These are phyloP conservation scores for Celoporthe dispersa DNA, from an alignment of 2,329 filamentous ascomycete genomes.

Conservation along the genomic window DNA sequence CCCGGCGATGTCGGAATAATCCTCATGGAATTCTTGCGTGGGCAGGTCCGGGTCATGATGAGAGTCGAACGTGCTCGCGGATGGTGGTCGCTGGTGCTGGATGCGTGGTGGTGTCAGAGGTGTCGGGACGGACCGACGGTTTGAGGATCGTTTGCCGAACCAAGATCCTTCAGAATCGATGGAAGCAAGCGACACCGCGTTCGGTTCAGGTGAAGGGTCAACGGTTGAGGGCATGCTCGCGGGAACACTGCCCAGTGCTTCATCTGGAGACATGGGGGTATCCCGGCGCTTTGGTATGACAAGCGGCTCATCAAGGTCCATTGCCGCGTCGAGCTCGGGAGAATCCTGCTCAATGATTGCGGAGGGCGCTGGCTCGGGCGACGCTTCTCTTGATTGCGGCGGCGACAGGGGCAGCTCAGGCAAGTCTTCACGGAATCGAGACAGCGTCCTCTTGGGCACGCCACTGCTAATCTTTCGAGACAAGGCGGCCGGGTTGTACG, in stretches of 20 bases:
- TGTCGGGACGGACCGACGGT: conserved; percentile 44
- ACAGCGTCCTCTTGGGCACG: conserved; percentile 78
- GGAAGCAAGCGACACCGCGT: conserved; percentile 87
- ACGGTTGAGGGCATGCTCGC: conserved; percentile 32
- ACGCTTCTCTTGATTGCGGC: conserved; percentile 79
- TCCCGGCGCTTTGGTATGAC: conserved; percentile 33
- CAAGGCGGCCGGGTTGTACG: conserved; percentile 37
- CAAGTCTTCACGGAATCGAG: conserved; percentile 89
- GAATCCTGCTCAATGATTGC: conserved; percentile 35
- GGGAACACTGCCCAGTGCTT: conserved; percentile 10
- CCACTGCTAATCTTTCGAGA: conserved; percentile 44
- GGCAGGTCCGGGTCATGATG: conserved; percentile 55
- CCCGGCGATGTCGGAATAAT: conserved; percentile 64
- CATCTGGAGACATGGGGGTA: conserved; percentile 29
- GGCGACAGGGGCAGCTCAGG: conserved; percentile 87
- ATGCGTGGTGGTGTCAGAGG: conserved; percentile 38
- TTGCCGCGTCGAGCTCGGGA: conserved; percentile 26
- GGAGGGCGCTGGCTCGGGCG: conserved; percentile 61
- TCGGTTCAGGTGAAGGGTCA: conserved; percentile 58
- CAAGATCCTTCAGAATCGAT: conserved; percentile 96
- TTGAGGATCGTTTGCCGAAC: conserved; percentile 58
- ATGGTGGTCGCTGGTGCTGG: conserved; percentile 42
- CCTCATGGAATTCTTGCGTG: conserved; percentile 56
- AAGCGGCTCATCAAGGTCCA: conserved; percentile 37
- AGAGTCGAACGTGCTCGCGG: conserved; percentile 34